Conservation (phyloP, 164 flowering plant species). For the Aristolochia contorta region DNA sequence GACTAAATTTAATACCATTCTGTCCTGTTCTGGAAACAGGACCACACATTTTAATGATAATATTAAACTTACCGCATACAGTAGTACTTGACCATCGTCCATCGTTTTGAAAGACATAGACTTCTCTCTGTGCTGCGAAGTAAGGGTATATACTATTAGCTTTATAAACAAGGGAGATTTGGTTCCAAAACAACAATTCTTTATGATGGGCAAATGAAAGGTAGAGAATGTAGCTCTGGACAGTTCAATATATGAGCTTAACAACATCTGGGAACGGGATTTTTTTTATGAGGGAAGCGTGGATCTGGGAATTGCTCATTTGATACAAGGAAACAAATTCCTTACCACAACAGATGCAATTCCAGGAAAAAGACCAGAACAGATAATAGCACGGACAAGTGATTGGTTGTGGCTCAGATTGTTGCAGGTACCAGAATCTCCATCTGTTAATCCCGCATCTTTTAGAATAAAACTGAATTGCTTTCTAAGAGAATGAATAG, state of each 20-base stretch:
- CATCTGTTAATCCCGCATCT: constrained; percentile 71
- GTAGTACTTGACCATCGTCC: constrained; percentile 94
- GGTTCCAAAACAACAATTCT: background rate
- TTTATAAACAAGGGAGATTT: background rate
- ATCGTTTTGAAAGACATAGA: constrained; percentile 98
- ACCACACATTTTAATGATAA: background rate
- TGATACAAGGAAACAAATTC: background rate
- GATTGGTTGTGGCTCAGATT: constrained; percentile 86
- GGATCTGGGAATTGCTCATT: background rate
- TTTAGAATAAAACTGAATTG: constrained; percentile 78
- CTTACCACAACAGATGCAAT: constrained; percentile 93
- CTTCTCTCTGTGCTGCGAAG: constrained; percentile 79
- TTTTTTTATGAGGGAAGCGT: no score
- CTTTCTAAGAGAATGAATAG: constrained; percentile 91
- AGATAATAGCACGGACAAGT: constrained; percentile 87
- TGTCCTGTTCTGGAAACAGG: no score
- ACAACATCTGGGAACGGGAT: background rate
- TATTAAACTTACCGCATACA: constrained; percentile 65
- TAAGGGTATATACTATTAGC: constrained; percentile 6
- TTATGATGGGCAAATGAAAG: background rate
- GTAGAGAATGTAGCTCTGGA: background rate
- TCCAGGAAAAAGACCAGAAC: constrained; percentile 97
- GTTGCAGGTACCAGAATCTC: constrained; percentile 48
- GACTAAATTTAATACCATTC: no score
- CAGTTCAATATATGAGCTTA: background rate